phyloP scores from a whole-genome alignment of 208 protist genomes.

The Leishmania guyanensis region DNA sequence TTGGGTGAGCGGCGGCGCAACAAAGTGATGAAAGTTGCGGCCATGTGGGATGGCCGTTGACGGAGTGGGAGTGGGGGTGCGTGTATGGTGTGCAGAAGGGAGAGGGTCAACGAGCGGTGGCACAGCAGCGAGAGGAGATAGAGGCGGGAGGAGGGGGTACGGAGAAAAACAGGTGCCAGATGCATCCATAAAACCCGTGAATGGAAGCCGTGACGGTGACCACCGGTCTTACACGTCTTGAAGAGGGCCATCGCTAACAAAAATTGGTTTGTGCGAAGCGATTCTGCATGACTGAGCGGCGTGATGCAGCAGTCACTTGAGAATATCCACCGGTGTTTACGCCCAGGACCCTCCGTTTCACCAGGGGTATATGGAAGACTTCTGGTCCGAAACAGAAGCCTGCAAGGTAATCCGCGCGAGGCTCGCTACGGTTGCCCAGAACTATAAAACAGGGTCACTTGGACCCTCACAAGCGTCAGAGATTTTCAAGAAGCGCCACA shows the following conservation, averaged over 20 bases:
- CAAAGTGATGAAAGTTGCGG: neutral
- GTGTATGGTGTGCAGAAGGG: neutral
- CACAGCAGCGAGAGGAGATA: neutral
- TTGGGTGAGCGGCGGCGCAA: no score
- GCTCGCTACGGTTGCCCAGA: neutral
- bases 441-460: no score
- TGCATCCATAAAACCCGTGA: neutral
- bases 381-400: neutral
- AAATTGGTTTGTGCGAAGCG: neutral
- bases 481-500: neutral
- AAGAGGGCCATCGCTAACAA: neutral
- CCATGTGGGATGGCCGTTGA: neutral
- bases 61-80: neutral
- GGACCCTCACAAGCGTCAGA: neutral
- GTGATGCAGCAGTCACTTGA: neutral
- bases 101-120: neutral
- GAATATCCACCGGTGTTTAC: neutral
- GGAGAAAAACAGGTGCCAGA: neutral
- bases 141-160: neutral
- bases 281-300: neutral
- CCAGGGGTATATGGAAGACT: neutral
- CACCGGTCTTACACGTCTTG: neutral
- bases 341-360: neutral
- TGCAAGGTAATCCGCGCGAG: neutral
- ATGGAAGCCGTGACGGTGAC: neutral